Percentiles rank a stretch among this genome's conserved stretches.
These are phyloP conservation scores for Agarophyton chilense DNA, from an alignment of 23 red algal genomes.

Conservation along the genomic window DNA sequence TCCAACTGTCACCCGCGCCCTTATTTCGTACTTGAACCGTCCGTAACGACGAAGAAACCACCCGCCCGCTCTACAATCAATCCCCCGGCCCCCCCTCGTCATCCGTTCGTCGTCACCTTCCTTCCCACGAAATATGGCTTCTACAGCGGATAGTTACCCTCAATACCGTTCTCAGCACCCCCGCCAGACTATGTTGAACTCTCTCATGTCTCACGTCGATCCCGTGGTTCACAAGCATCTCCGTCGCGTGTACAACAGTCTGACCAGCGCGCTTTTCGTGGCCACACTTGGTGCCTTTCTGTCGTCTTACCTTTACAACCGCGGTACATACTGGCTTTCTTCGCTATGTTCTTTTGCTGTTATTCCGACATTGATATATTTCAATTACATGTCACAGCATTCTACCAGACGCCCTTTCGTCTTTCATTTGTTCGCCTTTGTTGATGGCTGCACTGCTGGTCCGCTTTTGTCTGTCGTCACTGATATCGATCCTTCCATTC, in stretches of 20 bases:
- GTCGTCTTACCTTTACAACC: neutral
- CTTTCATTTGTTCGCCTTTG: conserved; percentile 47
- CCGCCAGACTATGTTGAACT: neutral
- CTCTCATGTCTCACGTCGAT: conserved; percentile 29
- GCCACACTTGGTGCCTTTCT: conserved; percentile 27
- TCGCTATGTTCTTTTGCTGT: neutral
- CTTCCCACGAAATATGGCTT: neutral
- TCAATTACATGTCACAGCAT: conserved; percentile 1
- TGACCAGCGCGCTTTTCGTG: conserved; percentile 15
- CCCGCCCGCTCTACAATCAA: too few relatives aligned
- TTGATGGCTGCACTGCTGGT: conserved; percentile 14
- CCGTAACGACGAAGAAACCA: too few relatives aligned
- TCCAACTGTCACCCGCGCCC: too few relatives aligned
- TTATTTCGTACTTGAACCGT: too few relatives aligned
- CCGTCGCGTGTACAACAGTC: conserved; percentile 41
- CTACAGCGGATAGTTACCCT: neutral
- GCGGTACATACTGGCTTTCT: neutral
- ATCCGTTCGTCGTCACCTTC: neutral
- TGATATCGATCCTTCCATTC: conserved; percentile 58
- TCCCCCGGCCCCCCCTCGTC: neutral
- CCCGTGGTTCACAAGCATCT: conserved; percentile 55
- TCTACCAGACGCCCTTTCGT: conserved; percentile 4
- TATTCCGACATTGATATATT: conserved; percentile 34
- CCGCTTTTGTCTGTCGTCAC: conserved; percentile 56
- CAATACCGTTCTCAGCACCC: neutral